A percentile compares a stretch with the other conserved stretches of the same genome.
Evolutionary conservation across 768 basidiomycete genomes (phyloP).

Genomic region (Glaciozyma antarctica): DNA sequence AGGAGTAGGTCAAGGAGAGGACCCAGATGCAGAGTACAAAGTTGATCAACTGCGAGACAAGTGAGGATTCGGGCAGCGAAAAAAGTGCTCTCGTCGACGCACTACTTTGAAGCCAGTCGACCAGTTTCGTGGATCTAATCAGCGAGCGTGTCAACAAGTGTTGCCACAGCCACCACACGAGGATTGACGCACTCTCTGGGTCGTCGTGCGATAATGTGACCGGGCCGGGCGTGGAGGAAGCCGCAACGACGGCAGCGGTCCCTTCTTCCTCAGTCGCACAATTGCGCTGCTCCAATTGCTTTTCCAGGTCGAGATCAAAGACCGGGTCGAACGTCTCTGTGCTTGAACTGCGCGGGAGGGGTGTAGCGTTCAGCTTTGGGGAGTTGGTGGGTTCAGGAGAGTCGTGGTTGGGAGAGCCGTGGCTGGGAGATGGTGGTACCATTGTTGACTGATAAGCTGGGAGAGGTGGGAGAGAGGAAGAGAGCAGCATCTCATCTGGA

Average conservation of each 20-base stretch:
- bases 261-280: too few species aligned
- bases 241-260: neutral
- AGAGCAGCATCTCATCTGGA: too few species aligned
- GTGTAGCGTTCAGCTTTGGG: too few species aligned
- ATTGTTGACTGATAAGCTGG: too few species aligned
- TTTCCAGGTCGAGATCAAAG: neutral
- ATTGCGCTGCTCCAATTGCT: neutral
- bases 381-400: too few species aligned
- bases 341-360: too few species aligned
- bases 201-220: neutral
- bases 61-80: neutral
- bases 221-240: neutral
- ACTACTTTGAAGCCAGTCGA: constrained; percentile 13
- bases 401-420: too few species aligned
- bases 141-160: neutral
- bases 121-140: constrained; percentile 11
- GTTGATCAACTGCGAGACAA: neutral
- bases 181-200: neutral
- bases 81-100: neutral
- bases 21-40: constrained; percentile 21
- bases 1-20: constrained; percentile 15
- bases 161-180: too few species aligned
- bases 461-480: too few species aligned
- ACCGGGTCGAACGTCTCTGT: neutral
- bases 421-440: too few species aligned